Evolutionary conservation across 148 eudicot genomes (phyloP), one percentile per base, ranked within the genome.

Genomic region (Cornus kousa): DNA sequence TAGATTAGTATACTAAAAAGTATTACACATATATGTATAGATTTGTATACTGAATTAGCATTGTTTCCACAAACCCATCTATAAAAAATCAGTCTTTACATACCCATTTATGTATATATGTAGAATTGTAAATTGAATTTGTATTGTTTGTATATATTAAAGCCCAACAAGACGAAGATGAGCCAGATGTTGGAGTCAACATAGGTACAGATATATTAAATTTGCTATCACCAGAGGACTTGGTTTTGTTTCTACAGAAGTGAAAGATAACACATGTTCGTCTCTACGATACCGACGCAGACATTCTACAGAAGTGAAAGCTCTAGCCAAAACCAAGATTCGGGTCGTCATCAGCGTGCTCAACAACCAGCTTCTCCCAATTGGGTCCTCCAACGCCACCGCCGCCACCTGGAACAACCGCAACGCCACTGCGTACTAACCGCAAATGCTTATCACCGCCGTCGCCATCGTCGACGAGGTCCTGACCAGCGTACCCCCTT

Each of bases 391-490:
- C 60, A 91, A 91, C 66, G 75, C 93, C 81, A 91, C 96, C 20
- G 97, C 98, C 13, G 93, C 97, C 74, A 60, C 93, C 9, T 95
- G 98, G 98, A 74, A 93, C 32, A 84, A 67, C 65, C 87, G 94
- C 35, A 86, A 93, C 74, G 96, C 93, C 9, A 90, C 83, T 0
- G 91, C 92, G 22, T 87, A 79, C 74, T 88, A 85, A 83, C 98
- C 98, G 3, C 82, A 87, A 48, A 95, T 96, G 65, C 82, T 87
- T 59, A 90, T 95, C 83, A 88, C 86, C 48, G 97, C 91, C 74
- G 74, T 95, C 55, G 85, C 97, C 40, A 96, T 95, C 31, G 98
- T 97, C 67, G 97, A 93, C 82, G 98, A 95, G 80, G 92, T 90
- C 11, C 82, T 89, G 39, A 90, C 94, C 55, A 80, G 89, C 19